These are phyloP conservation scores for Zychaea mexicana DNA, from an alignment of 371 early-diverging fungal genomes.

Conservation along the genomic window DNA sequence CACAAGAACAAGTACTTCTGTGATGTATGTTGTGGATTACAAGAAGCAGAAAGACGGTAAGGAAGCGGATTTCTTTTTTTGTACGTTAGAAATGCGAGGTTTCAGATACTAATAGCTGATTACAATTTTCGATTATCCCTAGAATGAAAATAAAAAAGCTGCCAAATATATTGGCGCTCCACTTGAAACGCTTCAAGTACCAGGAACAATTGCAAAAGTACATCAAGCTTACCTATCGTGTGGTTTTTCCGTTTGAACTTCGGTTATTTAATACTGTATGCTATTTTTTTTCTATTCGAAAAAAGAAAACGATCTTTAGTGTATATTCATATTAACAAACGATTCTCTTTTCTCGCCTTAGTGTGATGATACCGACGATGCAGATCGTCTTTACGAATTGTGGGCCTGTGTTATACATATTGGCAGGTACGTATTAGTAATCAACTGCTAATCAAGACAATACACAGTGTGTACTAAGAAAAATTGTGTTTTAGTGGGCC, in stretches of 20 bases:
- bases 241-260: slow-evolving; percentile 92
- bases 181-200: slow-evolving; percentile 96
- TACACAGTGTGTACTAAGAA: too few species aligned
- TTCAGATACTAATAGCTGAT: too few species aligned
- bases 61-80: neutral
- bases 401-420: slow-evolving; percentile 94
- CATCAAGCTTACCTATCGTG: slow-evolving; percentile 93
- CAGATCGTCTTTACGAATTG: slow-evolving; percentile 83
- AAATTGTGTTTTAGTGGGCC: slow-evolving; percentile 68
- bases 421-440: slow-evolving; percentile 63
- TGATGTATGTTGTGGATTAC: slow-evolving; percentile 90
- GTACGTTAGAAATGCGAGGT: too few species aligned
- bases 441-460: too few species aligned
- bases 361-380: slow-evolving; percentile 86
- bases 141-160: slow-evolving; percentile 95
- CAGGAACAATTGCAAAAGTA: slow-evolving; percentile 89
- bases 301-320: too few species aligned
- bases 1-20: slow-evolving; percentile 97
- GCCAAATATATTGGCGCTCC: slow-evolving; percentile 93
- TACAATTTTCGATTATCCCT: too few species aligned
- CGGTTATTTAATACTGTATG: slow-evolving; percentile 90
- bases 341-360: too few species aligned
- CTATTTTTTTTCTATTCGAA: too few species aligned
- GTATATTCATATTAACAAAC: neutral
- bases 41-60: slow-evolving; percentile 94